These are phyloP conservation scores for Ceratocystis ficicola DNA, from an alignment of 2,329 filamentous ascomycete genomes.

Conservation along the genomic window DNA sequence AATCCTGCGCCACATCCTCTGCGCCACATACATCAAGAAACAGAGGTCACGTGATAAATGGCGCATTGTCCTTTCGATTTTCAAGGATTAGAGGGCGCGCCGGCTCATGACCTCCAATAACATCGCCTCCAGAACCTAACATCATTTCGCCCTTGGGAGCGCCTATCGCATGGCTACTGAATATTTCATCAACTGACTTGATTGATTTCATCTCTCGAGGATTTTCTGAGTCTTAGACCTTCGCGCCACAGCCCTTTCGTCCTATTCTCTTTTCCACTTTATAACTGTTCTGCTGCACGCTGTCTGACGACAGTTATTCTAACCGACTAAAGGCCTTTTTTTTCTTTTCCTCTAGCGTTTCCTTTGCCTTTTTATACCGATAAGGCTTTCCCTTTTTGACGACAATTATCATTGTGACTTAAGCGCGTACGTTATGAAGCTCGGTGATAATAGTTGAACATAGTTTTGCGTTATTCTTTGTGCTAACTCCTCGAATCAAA, in stretches of 20 bases:
- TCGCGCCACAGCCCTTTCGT: background rate
- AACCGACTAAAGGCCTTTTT: background rate
- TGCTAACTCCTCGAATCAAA: background rate
- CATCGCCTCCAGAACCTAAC: background rate
- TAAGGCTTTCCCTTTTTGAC: background rate
- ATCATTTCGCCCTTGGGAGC: background rate
- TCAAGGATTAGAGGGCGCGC: background rate
- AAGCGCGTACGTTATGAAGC: background rate
- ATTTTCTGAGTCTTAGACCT: background rate
- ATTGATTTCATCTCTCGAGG: slow-evolving; percentile 1
- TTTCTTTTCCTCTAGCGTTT: background rate
- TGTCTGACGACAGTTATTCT: background rate
- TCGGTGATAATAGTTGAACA: background rate
- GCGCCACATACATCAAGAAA: background rate
- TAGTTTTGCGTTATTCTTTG: background rate
- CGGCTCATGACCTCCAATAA: background rate
- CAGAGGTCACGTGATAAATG: background rate
- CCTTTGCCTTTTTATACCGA: background rate
- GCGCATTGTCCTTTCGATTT: background rate
- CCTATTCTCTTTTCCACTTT: background rate
- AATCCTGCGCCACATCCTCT: background rate
- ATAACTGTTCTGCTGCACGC: background rate
- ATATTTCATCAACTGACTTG: background rate
- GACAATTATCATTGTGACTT: background rate
- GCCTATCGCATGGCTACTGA: background rate